Conservation (phyloP, 2,329 filamentous ascomycete species). For the Mycosphaerelloides madeirae region DNA sequence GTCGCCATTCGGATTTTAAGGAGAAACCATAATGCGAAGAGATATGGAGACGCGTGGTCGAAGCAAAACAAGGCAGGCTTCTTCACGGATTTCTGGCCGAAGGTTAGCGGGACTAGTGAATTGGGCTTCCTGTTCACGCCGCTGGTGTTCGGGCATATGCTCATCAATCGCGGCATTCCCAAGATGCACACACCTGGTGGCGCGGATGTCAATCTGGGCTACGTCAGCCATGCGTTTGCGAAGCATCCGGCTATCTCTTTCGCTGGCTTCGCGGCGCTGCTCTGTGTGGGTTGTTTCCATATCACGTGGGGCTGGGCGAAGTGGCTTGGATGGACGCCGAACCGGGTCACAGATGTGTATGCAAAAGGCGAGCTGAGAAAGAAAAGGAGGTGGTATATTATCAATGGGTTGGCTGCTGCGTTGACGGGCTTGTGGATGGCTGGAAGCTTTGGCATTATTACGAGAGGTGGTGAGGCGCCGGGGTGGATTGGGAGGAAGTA, state of each 20-base stretch:
- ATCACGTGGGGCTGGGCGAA: slow-evolving; percentile 80
- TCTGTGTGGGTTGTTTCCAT: slow-evolving; percentile 67
- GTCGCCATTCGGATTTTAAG: slow-evolving; percentile 71
- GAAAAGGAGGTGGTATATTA: slow-evolving; percentile 63
- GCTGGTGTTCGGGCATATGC: slow-evolving; percentile 65
- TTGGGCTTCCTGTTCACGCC: slow-evolving; percentile 67
- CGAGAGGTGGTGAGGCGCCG: slow-evolving; percentile 60
- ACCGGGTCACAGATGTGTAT: slow-evolving; percentile 47
- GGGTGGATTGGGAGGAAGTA: slow-evolving; percentile 81
- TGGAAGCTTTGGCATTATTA: slow-evolving; percentile 74
- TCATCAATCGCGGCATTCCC: slow-evolving; percentile 72
- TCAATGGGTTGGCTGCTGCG: slow-evolving; percentile 61
- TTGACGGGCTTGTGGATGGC: slow-evolving; percentile 70
- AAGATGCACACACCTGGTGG: slow-evolving; percentile 67
- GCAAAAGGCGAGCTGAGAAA: slow-evolving; percentile 49
- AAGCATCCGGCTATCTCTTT: slow-evolving; percentile 63
- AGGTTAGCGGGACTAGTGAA: slow-evolving; percentile 62
- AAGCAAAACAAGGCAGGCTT: slow-evolving; percentile 38
- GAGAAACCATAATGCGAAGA: slow-evolving; percentile 62
- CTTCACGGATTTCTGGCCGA: slow-evolving; percentile 57
- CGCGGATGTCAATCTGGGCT: slow-evolving; percentile 78
- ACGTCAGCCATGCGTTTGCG: slow-evolving; percentile 79
- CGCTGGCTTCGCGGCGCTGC: slow-evolving; percentile 62
- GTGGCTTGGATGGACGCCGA: slow-evolving; percentile 66
- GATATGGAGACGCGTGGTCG: slow-evolving; percentile 66